Base-by-base conservation (phyloP, 345 rosid genomes). In the Leavenworthia alabamica region DNA sequence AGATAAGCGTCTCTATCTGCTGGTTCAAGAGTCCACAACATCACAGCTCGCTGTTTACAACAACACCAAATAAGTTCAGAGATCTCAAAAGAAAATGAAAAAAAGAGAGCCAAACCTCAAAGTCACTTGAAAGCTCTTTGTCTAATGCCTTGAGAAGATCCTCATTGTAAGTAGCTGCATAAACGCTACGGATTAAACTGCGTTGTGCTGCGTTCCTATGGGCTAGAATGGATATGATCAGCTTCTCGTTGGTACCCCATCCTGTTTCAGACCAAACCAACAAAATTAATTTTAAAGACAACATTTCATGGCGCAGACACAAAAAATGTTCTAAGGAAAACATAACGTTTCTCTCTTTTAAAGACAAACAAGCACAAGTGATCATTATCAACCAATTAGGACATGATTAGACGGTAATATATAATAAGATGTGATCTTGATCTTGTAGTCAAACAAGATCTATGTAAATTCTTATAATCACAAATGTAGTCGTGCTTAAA, bases 211-310 rank as follows among this genome's bases (percentile, higher is more conserved):
- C 81, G 77, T 77, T 80, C 43, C 94, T 82, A 70, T 82, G 96
- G 15, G 68, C 80, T 72, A 89, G 69, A 9, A 89, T 86, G 43
- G 82, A 73, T 73, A 89, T 82, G 85, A 89, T 86, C 69, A 80
- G 51, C 19, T 62, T 77, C 80, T 82, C 93, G 49, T 89, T 79
- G 29, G 96, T 86, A 46, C 90, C 90, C 96, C 96, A 89, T 69
- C 96, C 94, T 84, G 78, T 55, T 65, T 26, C 26, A 48, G n/a
- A 23, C 36, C 46, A 29, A 49, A 56, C 22, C 23, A 54, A 29
- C 35, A 19, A 8, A 23, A 22, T 50, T 46, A 36, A n/a, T 5
- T 20, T 2, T 14, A 3, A 10, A 43, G 17, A 22, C n/a, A n/a
- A n/a, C 36, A 54, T 22, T 8, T 41, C 5, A 9, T 49, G 9